Base-by-base conservation (phyloP, 495 filamentous ascomycete genomes). In the Penicillium robsamsonii region DNA sequence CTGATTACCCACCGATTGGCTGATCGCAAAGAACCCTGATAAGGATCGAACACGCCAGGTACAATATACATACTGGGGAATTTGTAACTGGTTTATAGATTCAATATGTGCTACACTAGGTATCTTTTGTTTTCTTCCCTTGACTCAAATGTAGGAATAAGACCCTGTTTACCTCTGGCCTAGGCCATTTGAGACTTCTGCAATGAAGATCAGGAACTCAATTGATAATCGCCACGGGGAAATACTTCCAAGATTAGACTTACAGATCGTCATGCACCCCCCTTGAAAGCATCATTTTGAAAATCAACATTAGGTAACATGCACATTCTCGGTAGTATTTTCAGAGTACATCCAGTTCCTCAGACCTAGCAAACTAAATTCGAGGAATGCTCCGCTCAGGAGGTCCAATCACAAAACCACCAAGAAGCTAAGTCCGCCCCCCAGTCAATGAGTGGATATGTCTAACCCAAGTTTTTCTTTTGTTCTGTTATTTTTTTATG, bases 191-290 rank as follows among this genome's bases (percentile, higher is more conserved):
- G 27, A 20, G 38, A 40, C 38, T 29, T 46, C 37, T 52, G 52
- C 52, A 54, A 46, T 54, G 52, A 46, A 46, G 52, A 54, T 54
- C 52, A 25, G 25, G 12, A 6, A 7, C 38, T 25, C n/a, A 22
- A 31, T 31, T 22, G 50, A 52, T 43, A 42, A 46, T 46, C 8
- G 35, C 50, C 50, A 52, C 50, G 50, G 35, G 50, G 18, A 18
- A 31, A 18, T 5, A 31, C 5, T 4, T 31, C 29, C 29, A 31
- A 33, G 25, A 35, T 46, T 17, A n/a, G 13, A n/a, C 52, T 0
- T 25, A 53, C 30, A 38, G 47, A 38, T 51, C 48, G 40, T 24
- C 51, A 29, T 54, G 43, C 22, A 54, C 42, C 52, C 42, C 52
- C 52, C 52, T 54, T 54, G 52, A 40, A 27, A 15, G 46, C n/a